phyloP scores from a whole-genome alignment of 768 basidiomycete species.

The Megacollybia marginata region DNA sequence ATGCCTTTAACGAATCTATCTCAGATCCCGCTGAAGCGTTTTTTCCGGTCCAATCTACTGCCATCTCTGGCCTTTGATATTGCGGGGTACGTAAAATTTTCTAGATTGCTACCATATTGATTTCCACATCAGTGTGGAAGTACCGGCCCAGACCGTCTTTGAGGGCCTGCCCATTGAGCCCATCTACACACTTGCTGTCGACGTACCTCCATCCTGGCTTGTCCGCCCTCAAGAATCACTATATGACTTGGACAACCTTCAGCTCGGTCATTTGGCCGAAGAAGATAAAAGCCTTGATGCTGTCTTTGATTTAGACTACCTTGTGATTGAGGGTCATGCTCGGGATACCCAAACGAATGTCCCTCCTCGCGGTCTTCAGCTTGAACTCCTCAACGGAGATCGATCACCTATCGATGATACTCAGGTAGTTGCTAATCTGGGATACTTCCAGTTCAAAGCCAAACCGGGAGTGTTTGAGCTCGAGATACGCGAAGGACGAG shows the following conservation, averaged over 20 bases:
- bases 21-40: conserved; percentile 85
- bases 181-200: conserved; percentile 91
- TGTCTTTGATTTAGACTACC: conserved; percentile 81
- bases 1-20: background rate
- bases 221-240: conserved; percentile 83
- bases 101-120: background rate
- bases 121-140: conserved; percentile 41
- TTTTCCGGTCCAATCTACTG: conserved; percentile 76
- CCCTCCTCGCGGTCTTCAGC: conserved; percentile 86
- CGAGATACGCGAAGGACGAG: conserved; percentile 76
- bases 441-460: conserved; percentile 93
- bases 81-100: conserved; percentile 1
- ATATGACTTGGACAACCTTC: conserved; percentile 95
- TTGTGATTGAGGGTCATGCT: conserved; percentile 93
- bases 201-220: conserved; percentile 88
- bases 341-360: conserved; percentile 57
- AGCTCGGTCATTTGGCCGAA: conserved; percentile 57
- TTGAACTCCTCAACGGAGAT: conserved; percentile 59
- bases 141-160: conserved; percentile 55
- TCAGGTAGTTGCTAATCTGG: conserved; percentile 88
- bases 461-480: conserved; percentile 83
- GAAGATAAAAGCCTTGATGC: conserved; percentile 65
- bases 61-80: conserved; percentile 52
- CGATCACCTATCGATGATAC: conserved; percentile 68
- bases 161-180: conserved; percentile 72